Percentiles rank a stretch among this genome's conserved stretches.
Evolutionary conservation across 2,329 filamentous ascomycete species (phyloP).

Genomic region (Alternaria longipes): DNA sequence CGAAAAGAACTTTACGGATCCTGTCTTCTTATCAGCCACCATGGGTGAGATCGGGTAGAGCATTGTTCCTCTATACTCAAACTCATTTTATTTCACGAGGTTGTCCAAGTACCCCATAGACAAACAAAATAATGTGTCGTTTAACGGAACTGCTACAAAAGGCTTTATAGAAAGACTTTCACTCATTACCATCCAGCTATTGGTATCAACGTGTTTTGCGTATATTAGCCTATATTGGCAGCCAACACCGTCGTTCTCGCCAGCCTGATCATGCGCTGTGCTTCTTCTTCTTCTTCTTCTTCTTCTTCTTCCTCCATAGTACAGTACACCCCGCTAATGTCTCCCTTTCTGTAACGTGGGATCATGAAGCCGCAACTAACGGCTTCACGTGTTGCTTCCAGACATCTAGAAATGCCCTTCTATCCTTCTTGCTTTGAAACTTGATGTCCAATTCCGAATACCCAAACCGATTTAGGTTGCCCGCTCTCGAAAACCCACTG

Average conservation of each 20-base stretch:
- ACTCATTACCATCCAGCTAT: neutral
- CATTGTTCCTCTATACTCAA: neutral
- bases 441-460: constrained; percentile 41
- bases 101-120: neutral
- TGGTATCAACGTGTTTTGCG: neutral
- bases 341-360: neutral
- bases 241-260: neutral
- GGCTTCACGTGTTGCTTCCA: constrained; percentile 40
- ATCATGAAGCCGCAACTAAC: constrained; percentile 9
- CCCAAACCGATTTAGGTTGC: constrained; percentile 38
- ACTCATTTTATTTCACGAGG: neutral
- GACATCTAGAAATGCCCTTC: constrained; percentile 37
- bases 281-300: neutral
- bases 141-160: neutral
- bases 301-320: neutral
- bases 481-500: neutral
- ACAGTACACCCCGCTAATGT: neutral
- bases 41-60: neutral
- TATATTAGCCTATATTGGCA: neutral
- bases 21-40: too few relatives aligned
- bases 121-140: neutral
- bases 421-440: constrained; percentile 39
- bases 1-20: too few relatives aligned
- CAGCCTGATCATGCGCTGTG: neutral
- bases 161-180: neutral